Evolutionary conservation across 2,329 filamentous ascomycete genomes (phyloP), one percentile per base, ranked within the genome.

Genomic region (Ophiostoma populinum): DNA sequence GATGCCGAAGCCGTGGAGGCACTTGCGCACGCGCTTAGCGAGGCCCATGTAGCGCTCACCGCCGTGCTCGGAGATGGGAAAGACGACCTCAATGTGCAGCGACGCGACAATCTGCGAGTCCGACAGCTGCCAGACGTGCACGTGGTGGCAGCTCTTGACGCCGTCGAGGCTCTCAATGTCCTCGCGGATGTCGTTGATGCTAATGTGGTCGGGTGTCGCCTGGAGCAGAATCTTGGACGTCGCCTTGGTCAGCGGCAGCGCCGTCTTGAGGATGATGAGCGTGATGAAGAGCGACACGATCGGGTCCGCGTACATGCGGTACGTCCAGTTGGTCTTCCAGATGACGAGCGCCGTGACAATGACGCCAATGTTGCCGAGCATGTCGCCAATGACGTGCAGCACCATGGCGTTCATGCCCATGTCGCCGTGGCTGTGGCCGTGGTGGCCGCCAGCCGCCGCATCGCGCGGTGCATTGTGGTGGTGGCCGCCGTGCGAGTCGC

Each of bases 111-210:
- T 65, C 61, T 94, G 93, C 35, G 85, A 90, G 51, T 95, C 87
- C 12, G 80, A 92, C 22, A 98, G 69, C 55, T 95, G 87, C 90
- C 90, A 98, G 42, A 98, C 85, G 53, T 98, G 90, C 16, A 98
- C 67, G 53, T 98, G 87, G 56, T 98, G 90, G 50, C 85, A 93
- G 52, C 80, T 83, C 41, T 90, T 63, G 32, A 98, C 80, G 27
- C 86, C 86, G 0, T 80, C 78, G 6, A 98, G 71, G 12, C 70
- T 61, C 50, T 86, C 72, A 36, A 98, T 93, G 52, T 98, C 90
- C 45, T 87, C 77, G 45, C 83, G 80, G 55, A 98, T 87, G 40
- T 95, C 81, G 44, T 86, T 78, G 38, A 94, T 72, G 46, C 77
- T 76, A 47, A 98, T 75, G 36, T 87, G 80, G 40, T 85, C 77